Conservation (phyloP, 148 eudicot genomes). For the Arctostaphylos glauca region DNA sequence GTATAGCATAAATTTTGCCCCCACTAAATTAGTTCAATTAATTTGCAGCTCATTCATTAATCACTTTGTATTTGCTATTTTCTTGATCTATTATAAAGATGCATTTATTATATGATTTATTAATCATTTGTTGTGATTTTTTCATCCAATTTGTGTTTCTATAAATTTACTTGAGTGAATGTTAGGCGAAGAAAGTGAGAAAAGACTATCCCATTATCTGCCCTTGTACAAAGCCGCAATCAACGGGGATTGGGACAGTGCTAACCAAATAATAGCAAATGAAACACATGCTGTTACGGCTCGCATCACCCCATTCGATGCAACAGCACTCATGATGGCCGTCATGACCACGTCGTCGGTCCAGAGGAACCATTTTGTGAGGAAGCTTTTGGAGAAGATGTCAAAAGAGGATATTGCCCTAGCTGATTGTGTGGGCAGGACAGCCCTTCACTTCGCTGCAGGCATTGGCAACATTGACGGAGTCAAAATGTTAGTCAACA, state of each 20-base stretch:
- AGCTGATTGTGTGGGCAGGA: neutral
- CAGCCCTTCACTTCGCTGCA: slow-evolving; percentile 7
- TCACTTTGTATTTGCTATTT: too few relatives aligned
- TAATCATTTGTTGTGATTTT: too few relatives aligned
- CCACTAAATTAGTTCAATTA: too few relatives aligned
- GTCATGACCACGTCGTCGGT: neutral
- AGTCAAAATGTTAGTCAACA: slow-evolving; percentile 7
- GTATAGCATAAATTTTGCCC: too few relatives aligned
- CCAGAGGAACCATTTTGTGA: neutral
- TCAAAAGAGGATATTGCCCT: neutral
- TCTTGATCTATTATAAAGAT: too few relatives aligned
- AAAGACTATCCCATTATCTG: too few relatives aligned
- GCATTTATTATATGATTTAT: too few relatives aligned
- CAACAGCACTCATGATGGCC: slow-evolving; percentile 10
- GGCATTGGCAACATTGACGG: neutral
- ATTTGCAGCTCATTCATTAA: too few relatives aligned
- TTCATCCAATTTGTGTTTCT: too few relatives aligned
- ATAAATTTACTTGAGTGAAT: too few relatives aligned
- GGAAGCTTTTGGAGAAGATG: neutral
- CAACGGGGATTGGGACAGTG: neutral
- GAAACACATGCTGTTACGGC: slow-evolving; percentile 11
- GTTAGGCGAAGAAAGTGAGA: too few relatives aligned
- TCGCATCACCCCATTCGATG: neutral
- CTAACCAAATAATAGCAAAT: neutral
- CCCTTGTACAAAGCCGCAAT: too few relatives aligned